phyloP scores from a whole-genome alignment of 129 eudicot species.

The Pulicaria dysenterica region DNA sequence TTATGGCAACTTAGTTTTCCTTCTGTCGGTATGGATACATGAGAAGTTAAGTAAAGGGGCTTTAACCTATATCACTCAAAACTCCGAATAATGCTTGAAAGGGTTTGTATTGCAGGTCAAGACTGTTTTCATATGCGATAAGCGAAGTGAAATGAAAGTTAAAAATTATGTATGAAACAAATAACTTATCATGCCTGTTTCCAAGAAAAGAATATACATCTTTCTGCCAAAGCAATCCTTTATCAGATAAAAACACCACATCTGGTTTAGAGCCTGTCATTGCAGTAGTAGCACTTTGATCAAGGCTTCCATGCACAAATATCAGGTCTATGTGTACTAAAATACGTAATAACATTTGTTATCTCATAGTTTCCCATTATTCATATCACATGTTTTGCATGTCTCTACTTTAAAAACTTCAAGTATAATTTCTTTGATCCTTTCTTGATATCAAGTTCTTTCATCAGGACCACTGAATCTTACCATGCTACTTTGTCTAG shows the following conservation, averaged over 20 bases:
- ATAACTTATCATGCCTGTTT: not conserved
- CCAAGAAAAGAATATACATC: not conserved
- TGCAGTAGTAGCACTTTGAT: not conserved
- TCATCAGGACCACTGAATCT: not conserved
- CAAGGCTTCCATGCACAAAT: too few relatives aligned
- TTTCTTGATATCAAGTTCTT: not conserved
- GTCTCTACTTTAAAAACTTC: not conserved
- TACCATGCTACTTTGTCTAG: not conserved
- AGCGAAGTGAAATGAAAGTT: not conserved
- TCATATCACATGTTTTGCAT: not conserved
- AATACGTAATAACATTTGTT: too few relatives aligned
- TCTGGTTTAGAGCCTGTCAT: not conserved
- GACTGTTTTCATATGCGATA: not conserved
- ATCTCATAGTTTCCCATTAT: too few relatives aligned
- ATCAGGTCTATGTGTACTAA: too few relatives aligned
- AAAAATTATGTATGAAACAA: not conserved
- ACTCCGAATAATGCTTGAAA: constrained; percentile 11
- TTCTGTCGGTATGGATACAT: too few relatives aligned
- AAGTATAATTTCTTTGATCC: not conserved
- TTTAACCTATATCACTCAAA: not conserved
- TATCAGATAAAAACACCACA: constrained; percentile 15
- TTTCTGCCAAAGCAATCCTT: not conserved
- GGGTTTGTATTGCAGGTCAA: constrained; percentile 24
- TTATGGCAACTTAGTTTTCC: too few relatives aligned
- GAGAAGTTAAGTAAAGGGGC: not conserved